Base-by-base conservation (phyloP, 1,284 basidiomycete genomes). In the Testicularia cyperi region DNA sequence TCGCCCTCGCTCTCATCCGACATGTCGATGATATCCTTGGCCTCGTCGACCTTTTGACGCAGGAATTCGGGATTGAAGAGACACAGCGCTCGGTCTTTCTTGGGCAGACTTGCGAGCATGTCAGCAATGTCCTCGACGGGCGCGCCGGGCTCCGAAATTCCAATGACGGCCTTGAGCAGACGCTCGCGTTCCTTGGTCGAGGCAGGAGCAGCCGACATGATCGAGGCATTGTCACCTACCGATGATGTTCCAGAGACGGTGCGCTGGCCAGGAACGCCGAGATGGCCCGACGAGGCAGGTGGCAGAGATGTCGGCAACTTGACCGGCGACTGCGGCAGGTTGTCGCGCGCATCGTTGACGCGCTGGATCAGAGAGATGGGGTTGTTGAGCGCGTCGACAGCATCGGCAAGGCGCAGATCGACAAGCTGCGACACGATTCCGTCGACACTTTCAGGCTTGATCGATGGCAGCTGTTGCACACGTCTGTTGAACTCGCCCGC, bases 31-130 rank as follows among this genome's bases (percentile, higher is more conserved):
- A 92, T 86, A 65, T 83, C 80, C 78, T 85, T 87, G 8, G 90
- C 90, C 65, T 90, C 90, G 2, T 82, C 83, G 12, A 92, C 80
- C 78, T 92, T 92, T 18, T 80, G 80, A 41, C 84, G 82, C 24
- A 92, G 80, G 27, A 88, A 82, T 61, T 92, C 88, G 8, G 81
- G 80, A 65, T 90, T 92, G 81, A 92, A 92, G 30, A 92, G 80
- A 77, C 88, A 90, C 83, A 92, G 82, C 0, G 88, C 89, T 3
- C 89, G 84, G 64, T 94, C 90, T 61, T 88, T 84, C 78, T 90
- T 92, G 3, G 87, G 85, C 19, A 94, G 80, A 58, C 84, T 85
- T 83, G 90, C 87, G 25, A 92, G 78, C 40, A 92, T 80, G 37
- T 88, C 88, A 0, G 86, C 85, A 27, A 73, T 67, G 38, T 69